Evolutionary conservation across 495 filamentous ascomycete species (phyloP).

Genomic region (Neurospora sp.): DNA sequence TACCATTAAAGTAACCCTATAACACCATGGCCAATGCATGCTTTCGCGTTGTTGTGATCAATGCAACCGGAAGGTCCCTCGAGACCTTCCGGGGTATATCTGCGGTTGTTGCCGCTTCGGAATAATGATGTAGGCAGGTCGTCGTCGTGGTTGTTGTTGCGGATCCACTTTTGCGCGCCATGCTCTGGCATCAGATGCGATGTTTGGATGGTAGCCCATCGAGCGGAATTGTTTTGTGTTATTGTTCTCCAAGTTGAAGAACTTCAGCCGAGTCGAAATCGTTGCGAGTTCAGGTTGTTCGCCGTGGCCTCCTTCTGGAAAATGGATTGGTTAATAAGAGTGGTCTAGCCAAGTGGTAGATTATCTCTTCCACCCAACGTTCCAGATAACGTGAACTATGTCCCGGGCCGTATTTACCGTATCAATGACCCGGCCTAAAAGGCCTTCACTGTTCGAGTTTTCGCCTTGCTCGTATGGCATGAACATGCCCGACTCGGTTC

Average conservation of each 20-base stretch:
- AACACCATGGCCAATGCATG: conserved; percentile 26
- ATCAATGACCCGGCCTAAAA: conserved; percentile 79
- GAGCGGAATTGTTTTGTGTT: conserved; percentile 3
- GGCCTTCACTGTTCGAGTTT: conserved; percentile 38
- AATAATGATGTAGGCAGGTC: not conserved
- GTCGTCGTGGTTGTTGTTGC: not conserved
- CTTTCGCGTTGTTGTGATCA: conserved; percentile 15
- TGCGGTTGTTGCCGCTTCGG: not conserved
- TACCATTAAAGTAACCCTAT: conserved; percentile 4
- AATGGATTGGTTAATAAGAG: conserved; percentile 27
- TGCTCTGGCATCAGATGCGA: not conserved
- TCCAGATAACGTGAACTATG: conserved; percentile 96
- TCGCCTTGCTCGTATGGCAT: conserved; percentile 74
- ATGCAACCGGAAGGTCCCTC: conserved; percentile 1
- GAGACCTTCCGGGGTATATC: not conserved
- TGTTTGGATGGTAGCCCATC: not conserved
- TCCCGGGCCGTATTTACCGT: conserved; percentile 94
- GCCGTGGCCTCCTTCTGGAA: conserved; percentile 24
- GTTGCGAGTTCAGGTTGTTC: conserved; percentile 11
- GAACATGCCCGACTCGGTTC: conserved; percentile 75
- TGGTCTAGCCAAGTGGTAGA: conserved; percentile 11
- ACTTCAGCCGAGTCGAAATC: conserved; percentile 17
- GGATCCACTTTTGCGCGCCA: not conserved
- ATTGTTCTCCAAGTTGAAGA: conserved; percentile 18
- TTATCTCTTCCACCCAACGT: conserved; percentile 86